phyloP scores from a whole-genome alignment of 495 filamentous ascomycete genomes.

The Cairneyella variabilis region DNA sequence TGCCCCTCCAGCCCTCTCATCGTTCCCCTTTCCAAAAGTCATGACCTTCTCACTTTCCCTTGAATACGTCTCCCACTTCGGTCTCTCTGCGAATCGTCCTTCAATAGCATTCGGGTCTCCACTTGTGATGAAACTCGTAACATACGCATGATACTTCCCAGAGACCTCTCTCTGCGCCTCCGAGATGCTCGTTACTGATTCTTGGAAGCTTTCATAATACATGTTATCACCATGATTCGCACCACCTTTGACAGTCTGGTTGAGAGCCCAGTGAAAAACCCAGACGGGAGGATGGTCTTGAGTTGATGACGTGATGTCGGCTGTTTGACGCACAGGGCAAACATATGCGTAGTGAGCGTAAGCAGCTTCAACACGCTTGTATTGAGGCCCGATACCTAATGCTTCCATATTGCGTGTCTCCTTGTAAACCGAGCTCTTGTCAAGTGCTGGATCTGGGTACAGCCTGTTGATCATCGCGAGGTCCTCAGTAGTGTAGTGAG shows the following conservation, averaged over 20 bases:
- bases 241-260: constrained; percentile 39
- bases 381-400: constrained; percentile 46
- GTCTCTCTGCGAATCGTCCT: constrained; percentile 5
- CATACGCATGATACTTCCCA: constrained; percentile 48
- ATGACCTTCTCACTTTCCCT: constrained; percentile 28
- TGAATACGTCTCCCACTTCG: constrained; percentile 9
- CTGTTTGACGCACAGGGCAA: constrained; percentile 59
- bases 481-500: constrained; percentile 41
- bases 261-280: constrained; percentile 56
- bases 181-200: constrained; percentile 34
- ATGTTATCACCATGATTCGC: constrained; percentile 63
- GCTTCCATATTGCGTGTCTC: constrained; percentile 32
- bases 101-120: constrained; percentile 45
- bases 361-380: constrained; percentile 54
- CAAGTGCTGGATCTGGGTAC: constrained; percentile 50
- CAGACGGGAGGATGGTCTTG: constrained; percentile 42
- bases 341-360: constrained; percentile 66
- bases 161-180: constrained; percentile 45
- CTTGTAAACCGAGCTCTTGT: constrained; percentile 30
- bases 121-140: constrained; percentile 49
- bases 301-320: constrained; percentile 40
- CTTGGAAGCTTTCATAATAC: constrained; percentile 50
- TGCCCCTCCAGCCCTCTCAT: constrained; percentile 47
- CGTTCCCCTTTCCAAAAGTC: constrained; percentile 61
- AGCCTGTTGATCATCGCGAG: constrained; percentile 47